These are phyloP conservation scores for Apiospora sp. DNA, from an alignment of 2,329 filamentous ascomycete species.

Conservation along the genomic window DNA sequence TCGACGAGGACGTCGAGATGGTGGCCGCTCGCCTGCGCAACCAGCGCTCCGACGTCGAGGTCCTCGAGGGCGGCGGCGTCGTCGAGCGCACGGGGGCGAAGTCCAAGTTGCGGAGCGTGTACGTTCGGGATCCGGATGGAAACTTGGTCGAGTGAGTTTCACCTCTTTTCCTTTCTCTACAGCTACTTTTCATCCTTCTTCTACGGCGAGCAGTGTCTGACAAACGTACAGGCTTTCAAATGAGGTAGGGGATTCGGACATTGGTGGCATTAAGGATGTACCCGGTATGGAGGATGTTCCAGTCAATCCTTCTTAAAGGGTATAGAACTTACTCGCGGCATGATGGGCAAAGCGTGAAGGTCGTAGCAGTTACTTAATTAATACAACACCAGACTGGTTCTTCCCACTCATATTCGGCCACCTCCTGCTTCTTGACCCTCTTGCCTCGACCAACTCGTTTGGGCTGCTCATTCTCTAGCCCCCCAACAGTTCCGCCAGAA, in stretches of 20 bases:
- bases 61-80: conserved; percentile 58
- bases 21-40: conserved; percentile 52
- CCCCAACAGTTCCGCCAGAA: too few relatives aligned
- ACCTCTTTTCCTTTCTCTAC: neutral
- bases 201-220: fast-evolving
- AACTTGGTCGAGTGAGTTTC: conserved; percentile 66
- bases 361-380: too few relatives aligned
- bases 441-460: too few relatives aligned
- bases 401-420: neutral
- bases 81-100: conserved; percentile 64
- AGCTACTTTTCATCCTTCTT: neutral
- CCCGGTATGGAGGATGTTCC: neutral
- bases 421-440: too few relatives aligned
- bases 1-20: conserved; percentile 56
- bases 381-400: neutral
- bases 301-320: neutral
- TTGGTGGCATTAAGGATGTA: neutral
- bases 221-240: conserved; percentile 22
- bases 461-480: too few relatives aligned
- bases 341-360: neutral
- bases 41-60: conserved; percentile 50
- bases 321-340: neutral
- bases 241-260: conserved; percentile 16
- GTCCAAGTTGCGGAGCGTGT: conserved; percentile 63
- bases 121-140: conserved; percentile 67